Percentiles rank a stretch among this genome's conserved stretches.
Conservation (phyloP, 2,329 filamentous ascomycete species). For the Epicoccum sorghinum region DNA sequence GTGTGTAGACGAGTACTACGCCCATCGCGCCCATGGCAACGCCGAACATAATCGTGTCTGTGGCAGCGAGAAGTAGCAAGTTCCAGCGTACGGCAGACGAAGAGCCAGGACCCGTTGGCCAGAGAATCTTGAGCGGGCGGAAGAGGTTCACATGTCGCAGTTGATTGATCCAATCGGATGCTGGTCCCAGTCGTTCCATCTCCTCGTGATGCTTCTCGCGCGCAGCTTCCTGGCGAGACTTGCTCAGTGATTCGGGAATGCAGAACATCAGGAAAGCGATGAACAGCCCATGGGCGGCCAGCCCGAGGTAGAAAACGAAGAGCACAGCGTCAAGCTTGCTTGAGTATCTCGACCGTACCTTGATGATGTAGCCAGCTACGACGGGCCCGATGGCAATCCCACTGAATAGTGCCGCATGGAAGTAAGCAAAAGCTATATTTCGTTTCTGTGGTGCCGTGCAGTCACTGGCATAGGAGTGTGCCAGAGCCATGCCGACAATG, state of each 20-base stretch:
- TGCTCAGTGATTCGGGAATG: constrained; percentile 84
- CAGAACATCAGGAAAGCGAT: constrained; percentile 72
- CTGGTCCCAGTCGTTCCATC: constrained; percentile 40
- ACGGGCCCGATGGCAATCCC: constrained; percentile 90
- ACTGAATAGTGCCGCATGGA: constrained; percentile 85
- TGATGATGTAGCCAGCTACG: constrained; percentile 78
- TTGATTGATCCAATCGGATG: constrained; percentile 53
- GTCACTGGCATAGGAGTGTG: constrained; percentile 87
- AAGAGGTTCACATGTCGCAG: constrained; percentile 67
- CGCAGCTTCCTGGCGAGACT: constrained; percentile 71
- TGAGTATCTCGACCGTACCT: constrained; percentile 48
- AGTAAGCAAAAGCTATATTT: constrained; percentile 83
- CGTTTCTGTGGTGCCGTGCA: constrained; percentile 81
- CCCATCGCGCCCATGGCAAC: constrained; percentile 79
- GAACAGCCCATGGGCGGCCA: constrained; percentile 76
- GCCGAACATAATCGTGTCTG: constrained; percentile 83
- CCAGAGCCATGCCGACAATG: constrained; percentile 78
- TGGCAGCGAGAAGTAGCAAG: constrained; percentile 76
- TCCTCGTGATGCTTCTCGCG: constrained; percentile 67
- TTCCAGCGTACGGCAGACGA: constrained; percentile 72
- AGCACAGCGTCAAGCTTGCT: constrained; percentile 72
- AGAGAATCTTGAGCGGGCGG: constrained; percentile 77
- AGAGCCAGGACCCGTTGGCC: constrained; percentile 70
- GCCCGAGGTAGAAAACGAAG: constrained; percentile 81
- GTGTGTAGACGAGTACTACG: constrained; percentile 84